Percentiles rank a stretch among this genome's conserved stretches.
Evolutionary conservation across 2,329 filamentous ascomycete species (phyloP).

Genomic region (Xylariaceae sp.): DNA sequence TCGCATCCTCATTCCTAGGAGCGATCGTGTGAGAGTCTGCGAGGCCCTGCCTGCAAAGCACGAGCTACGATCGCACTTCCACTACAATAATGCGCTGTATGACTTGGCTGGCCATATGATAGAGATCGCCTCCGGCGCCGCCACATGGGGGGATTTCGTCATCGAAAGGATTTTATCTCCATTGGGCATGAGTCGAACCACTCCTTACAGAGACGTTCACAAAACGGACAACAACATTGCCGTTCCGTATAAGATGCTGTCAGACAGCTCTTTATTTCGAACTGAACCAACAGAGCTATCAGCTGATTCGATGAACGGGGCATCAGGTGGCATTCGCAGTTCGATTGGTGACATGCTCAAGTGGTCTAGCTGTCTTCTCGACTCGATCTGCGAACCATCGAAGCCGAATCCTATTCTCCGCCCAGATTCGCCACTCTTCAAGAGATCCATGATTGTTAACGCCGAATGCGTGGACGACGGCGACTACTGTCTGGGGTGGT

Average conservation of each 20-base stretch:
- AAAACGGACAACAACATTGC: background rate
- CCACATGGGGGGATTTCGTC: background rate
- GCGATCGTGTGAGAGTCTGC: background rate
- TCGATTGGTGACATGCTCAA: background rate
- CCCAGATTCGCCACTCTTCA: background rate
- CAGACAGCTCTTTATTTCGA: background rate
- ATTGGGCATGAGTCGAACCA: background rate
- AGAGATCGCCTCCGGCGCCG: background rate
- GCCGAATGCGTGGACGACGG: background rate
- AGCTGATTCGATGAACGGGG: background rate
- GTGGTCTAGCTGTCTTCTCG: background rate
- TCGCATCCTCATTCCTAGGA: background rate
- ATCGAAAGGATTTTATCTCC: background rate
- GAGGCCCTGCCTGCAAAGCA: background rate
- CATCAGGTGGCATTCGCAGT: background rate
- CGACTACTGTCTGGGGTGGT: background rate
- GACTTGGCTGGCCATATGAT: background rate
- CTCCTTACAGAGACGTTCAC: background rate
- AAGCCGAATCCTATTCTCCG: background rate
- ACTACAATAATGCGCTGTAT: background rate
- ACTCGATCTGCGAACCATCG: background rate
- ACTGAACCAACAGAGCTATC: background rate
- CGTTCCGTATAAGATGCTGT: background rate
- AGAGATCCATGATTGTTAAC: background rate
- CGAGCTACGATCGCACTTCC: background rate